A percentile compares a stretch with the other conserved stretches of the same genome.
These are phyloP conservation scores for Sarcodon aspratus DNA, from an alignment of 768 basidiomycete genomes.

Conservation along the genomic window DNA sequence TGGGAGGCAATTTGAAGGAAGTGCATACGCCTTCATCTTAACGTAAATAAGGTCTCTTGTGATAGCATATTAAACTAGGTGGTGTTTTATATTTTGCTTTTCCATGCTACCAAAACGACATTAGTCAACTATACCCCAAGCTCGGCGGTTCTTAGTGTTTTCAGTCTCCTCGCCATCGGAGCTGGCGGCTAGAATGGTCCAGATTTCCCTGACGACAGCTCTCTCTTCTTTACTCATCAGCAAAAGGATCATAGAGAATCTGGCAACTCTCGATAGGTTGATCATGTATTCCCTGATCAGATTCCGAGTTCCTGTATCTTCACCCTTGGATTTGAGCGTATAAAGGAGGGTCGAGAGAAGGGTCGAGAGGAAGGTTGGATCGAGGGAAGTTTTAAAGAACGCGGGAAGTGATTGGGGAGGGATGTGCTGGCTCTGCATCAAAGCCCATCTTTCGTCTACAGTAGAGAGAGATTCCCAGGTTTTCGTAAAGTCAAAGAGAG, in stretches of 20 bases:
- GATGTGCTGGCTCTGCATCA: conserved; percentile 45
- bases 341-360: conserved; percentile 41
- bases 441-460: conserved; percentile 38
- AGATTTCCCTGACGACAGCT: conserved; percentile 32
- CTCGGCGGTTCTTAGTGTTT: conserved; percentile 2
- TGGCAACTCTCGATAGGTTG: conserved; percentile 39
- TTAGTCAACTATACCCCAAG: not conserved
- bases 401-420: conserved; percentile 42
- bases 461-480: conserved; percentile 38
- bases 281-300: conserved; percentile 36
- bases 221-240: conserved; percentile 54
- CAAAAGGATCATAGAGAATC: conserved; percentile 52
- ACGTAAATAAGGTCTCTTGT: too few species aligned
- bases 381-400: conserved; percentile 62
- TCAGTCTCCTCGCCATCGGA: conserved; percentile 8
- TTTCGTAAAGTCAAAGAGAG: conserved; percentile 53
- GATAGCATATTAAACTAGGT: too few species aligned
- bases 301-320: conserved; percentile 8
- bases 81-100: too few species aligned
- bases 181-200: conserved; percentile 22
- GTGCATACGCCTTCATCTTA: conserved; percentile 11
- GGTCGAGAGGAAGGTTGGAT: conserved; percentile 47
- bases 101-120: not conserved
- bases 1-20: conserved; percentile 42
- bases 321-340: conserved; percentile 12